Evolutionary conservation across 228 moss, liverwort and hornwort species (phyloP), one percentile per base, ranked within the genome.

Genomic region (Sphagnum magellanicum): DNA sequence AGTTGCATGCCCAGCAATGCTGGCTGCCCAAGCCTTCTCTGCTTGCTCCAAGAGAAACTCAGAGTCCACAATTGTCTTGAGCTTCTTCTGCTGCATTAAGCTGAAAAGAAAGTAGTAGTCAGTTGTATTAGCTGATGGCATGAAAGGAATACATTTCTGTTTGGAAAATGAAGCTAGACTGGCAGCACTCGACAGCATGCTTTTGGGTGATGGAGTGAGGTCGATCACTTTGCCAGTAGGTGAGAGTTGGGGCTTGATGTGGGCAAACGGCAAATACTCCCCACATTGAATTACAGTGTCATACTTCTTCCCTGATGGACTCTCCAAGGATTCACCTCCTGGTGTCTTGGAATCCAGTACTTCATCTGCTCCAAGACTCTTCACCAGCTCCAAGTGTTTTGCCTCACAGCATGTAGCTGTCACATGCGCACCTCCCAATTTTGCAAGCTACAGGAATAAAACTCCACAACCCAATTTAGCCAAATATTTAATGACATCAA

Each of bases 1-100:
- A 4, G 72, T 78, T 0, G 80, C 77, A 4, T 80, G 87, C 16
- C 76, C 85, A 15, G 84, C 80, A 69, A 82, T 82, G 66, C 88
- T 82, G 11, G 67, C 63, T 2, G 74, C 32, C 80, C 80, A 83
- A 2, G 80, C 87, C 4, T 74, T 72, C 10, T 50, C 51, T 0
- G 63, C 70, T 16, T 72, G 67, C 0, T 4, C 72, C 6, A 87
- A 47, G 1, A 78, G 77, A 5, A 64, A 74, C 0, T 61, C 80
- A 4, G 83, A 81, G 63, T 83, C 87, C 0, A 83, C 77, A n/a
- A 83, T 78, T 3, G 70, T 76, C 9, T 62, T 52, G 67, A 87
- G 70, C 67, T 73, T 76, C 69, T 76, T 70, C 70, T 9, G 3
- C 47, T 80, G 79, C 3, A 83, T 70, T 52, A 83, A 60, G 59